Base-by-base conservation (phyloP, 495 filamentous ascomycete species). In the Beverwykella pulmonaria region DNA sequence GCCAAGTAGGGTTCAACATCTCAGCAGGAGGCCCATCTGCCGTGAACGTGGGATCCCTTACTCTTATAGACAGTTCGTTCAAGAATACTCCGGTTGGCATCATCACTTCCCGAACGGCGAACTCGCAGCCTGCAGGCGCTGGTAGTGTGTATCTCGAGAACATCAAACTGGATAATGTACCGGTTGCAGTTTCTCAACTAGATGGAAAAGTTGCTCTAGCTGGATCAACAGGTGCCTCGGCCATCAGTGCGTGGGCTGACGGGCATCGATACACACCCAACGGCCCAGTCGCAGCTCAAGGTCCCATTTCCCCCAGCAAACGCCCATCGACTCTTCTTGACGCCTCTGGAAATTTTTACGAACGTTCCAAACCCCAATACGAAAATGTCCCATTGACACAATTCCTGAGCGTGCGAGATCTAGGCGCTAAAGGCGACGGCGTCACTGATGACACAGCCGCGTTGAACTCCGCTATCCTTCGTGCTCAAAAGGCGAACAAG, bases 301-400 rank as follows among this genome's bases (percentile, higher is more conserved):
- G 70, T 25, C 23, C 56, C 15, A 74, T 77, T 26, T 48, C 67
- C 12, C 73, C 75, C 17, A 68, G 25, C 6, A 29, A 39, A 7
- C 52, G 75, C 10, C 68, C 74, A 1, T 27, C 58, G 4, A 57
- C 34, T 22, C 64, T 77, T 20, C 41, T 76, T 0, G 64, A 65
- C 19, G 23, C 49, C 19, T 32, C 32, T 12, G 75, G 72, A 5
- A 66, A 67, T 20, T 75, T 71, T 65, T 75, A 72, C 63, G 67
- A 65, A 25, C 66, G 68, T 10, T 75, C 73, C 27, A 76, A 77
- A 63, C 76, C 76, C 19, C 76, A 77, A 57, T 78, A 78, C 59
- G 59, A 67, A 36, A 59, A 65, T 17, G 59, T 73, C 30, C n/a
- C 53, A 8, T 47, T 65, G 0, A 7, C 29, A 20, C 17, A 47